Percentiles rank a stretch among this genome's conserved stretches.
phyloP scores from a whole-genome alignment of 768 basidiomycete genomes.

The Suillus occidentalis region DNA sequence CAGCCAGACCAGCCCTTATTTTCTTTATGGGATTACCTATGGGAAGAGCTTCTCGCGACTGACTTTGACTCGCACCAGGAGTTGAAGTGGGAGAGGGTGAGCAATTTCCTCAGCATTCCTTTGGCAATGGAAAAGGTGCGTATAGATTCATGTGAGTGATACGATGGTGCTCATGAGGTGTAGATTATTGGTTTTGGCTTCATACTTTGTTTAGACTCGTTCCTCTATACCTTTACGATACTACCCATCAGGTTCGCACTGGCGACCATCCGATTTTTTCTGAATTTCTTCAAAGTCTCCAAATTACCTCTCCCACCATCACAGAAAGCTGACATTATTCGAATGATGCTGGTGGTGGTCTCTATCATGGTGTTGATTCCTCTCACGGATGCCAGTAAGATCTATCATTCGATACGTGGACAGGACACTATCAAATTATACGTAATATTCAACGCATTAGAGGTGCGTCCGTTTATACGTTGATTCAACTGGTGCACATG shows the following conservation, averaged over 20 bases:
- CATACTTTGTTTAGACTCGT: slow-evolving; percentile 92
- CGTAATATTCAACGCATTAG: slow-evolving; percentile 97
- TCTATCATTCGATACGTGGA: slow-evolving; percentile 96
- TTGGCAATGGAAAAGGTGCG: slow-evolving; percentile 91
- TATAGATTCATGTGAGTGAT: background rate
- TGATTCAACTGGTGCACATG: slow-evolving; percentile 1
- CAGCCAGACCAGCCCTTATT: slow-evolving; percentile 49
- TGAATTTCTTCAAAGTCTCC: slow-evolving; percentile 49
- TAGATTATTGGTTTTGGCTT: slow-evolving; percentile 93
- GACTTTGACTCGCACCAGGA: slow-evolving; percentile 95
- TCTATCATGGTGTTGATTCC: slow-evolving; percentile 76
- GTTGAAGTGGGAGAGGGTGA: slow-evolving; percentile 92
- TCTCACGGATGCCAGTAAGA: slow-evolving; percentile 93
- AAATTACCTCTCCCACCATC: slow-evolving; percentile 70
- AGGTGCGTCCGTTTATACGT: slow-evolving; percentile 56
- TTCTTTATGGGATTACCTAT: slow-evolving; percentile 90
- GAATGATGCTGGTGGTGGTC: slow-evolving; percentile 69
- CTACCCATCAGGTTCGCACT: slow-evolving; percentile 85
- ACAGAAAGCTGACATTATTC: slow-evolving; percentile 92
- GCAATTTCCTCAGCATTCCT: slow-evolving; percentile 93
- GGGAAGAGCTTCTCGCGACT: slow-evolving; percentile 86
- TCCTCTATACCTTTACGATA: slow-evolving; percentile 97
- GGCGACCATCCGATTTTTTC: slow-evolving; percentile 56
- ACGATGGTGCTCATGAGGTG: slow-evolving; percentile 8
- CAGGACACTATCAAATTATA: slow-evolving; percentile 99